Conservation (phyloP, 139 green algal species). For the Ettlia oleoabundans region DNA sequence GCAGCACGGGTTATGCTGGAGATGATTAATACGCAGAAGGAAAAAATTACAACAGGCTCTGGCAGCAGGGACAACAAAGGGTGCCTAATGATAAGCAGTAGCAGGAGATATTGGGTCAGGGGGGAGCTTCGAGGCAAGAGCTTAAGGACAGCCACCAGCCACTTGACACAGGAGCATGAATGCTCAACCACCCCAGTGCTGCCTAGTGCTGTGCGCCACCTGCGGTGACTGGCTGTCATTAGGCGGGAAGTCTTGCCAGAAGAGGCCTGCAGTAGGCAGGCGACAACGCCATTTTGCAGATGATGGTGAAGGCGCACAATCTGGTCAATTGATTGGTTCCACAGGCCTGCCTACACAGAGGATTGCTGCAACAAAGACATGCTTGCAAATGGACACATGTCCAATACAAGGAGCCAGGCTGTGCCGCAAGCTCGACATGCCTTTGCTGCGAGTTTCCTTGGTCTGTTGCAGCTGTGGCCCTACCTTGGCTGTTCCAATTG, state of each 20-base stretch:
- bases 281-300: neutral
- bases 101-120: no score
- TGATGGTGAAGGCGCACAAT: neutral
- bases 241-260: conserved; percentile 79
- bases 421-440: neutral
- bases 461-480: neutral
- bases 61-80: neutral
- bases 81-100: neutral
- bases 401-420: neutral
- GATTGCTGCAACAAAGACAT: no score
- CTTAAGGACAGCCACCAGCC: no score
- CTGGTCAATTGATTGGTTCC: neutral
- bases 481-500: conserved; percentile 80
- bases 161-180: no score
- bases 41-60: neutral
- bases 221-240: conserved; percentile 49
- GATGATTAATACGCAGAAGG: neutral
- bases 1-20: neutral
- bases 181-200: neutral
- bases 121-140: no score
- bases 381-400: no score
- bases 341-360: neutral
- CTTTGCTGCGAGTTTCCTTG: neutral
- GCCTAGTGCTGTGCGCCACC: neutral
- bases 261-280: conserved; percentile 38